Evolutionary conservation across 2,329 filamentous ascomycete species (phyloP).

Genomic region (Talaromyces sp.): DNA sequence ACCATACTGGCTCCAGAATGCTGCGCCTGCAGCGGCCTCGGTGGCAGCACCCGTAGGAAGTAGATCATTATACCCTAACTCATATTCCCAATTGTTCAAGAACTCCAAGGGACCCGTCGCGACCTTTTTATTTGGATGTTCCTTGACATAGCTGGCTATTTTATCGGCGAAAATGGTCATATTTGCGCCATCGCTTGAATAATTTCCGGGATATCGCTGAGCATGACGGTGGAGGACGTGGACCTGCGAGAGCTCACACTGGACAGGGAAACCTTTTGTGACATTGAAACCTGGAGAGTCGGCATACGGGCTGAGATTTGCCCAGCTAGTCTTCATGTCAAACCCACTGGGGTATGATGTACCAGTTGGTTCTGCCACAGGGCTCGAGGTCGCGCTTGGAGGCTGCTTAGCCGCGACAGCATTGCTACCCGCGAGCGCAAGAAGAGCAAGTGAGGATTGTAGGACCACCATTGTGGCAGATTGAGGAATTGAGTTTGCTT

Average conservation of each 20-base stretch:
- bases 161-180: slow-evolving; percentile 55
- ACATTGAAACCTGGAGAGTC: slow-evolving; percentile 27
- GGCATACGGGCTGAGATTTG: slow-evolving; percentile 34
- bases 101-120: slow-evolving; percentile 56
- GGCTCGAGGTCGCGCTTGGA: slow-evolving; percentile 5
- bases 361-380: slow-evolving; percentile 23
- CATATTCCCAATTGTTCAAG: slow-evolving; percentile 56
- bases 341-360: slow-evolving; percentile 31
- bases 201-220: slow-evolving; percentile 54
- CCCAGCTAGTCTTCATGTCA: slow-evolving; percentile 35
- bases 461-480: slow-evolving; percentile 5
- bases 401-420: background rate
- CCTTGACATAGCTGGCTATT: slow-evolving; percentile 51
- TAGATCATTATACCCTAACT: slow-evolving; percentile 48
- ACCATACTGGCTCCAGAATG: slow-evolving; percentile 60
- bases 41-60: slow-evolving; percentile 54
- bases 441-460: slow-evolving; percentile 2
- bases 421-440: slow-evolving; percentile 11
- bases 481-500: background rate
- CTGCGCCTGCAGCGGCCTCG: slow-evolving; percentile 54
- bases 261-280: slow-evolving; percentile 52
- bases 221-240: slow-evolving; percentile 60
- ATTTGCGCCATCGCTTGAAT: slow-evolving; percentile 53
- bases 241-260: slow-evolving; percentile 59
- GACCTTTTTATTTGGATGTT: slow-evolving; percentile 34